These are phyloP conservation scores for Xylaria sp. DNA, from an alignment of 2,329 filamentous ascomycete genomes.

Conservation along the genomic window DNA sequence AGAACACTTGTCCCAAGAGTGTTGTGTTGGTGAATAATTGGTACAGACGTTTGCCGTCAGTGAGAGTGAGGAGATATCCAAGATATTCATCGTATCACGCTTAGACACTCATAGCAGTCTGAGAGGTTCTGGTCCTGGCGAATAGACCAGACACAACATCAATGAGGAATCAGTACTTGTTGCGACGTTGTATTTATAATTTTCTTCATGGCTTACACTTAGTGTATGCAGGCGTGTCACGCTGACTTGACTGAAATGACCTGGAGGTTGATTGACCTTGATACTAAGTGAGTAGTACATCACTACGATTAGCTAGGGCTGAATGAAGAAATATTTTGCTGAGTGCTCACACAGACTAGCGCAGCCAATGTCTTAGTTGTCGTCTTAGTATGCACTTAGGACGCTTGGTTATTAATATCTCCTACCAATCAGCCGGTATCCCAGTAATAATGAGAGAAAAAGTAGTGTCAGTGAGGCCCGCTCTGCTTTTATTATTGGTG, in stretches of 20 bases:
- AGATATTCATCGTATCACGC: background rate
- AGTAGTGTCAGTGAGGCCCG: background rate
- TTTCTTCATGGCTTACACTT: background rate
- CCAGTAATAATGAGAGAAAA: constrained; percentile 6
- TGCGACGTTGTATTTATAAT: no score
- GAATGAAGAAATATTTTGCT: background rate
- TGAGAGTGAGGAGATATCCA: background rate
- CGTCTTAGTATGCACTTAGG: background rate
- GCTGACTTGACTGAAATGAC: background rate
- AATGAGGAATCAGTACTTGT: no score
- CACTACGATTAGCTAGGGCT: background rate
- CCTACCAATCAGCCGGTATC: constrained; percentile 2
- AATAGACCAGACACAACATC: background rate
- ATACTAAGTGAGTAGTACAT: no score
- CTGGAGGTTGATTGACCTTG: no score
- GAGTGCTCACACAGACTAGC: no score
- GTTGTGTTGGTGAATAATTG: background rate
- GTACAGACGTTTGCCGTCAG: background rate
- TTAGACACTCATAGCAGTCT: background rate
- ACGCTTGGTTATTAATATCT: constrained; percentile 15
- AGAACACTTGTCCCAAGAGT: no score
- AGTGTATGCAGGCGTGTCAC: background rate
- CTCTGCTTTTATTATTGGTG: constrained; percentile 1
- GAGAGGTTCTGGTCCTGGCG: no score
- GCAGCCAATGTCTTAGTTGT: no score